Evolutionary conservation across 2,329 filamentous ascomycete genomes (phyloP), one percentile per base, ranked within the genome.

Genomic region (Penicillium sp.): DNA sequence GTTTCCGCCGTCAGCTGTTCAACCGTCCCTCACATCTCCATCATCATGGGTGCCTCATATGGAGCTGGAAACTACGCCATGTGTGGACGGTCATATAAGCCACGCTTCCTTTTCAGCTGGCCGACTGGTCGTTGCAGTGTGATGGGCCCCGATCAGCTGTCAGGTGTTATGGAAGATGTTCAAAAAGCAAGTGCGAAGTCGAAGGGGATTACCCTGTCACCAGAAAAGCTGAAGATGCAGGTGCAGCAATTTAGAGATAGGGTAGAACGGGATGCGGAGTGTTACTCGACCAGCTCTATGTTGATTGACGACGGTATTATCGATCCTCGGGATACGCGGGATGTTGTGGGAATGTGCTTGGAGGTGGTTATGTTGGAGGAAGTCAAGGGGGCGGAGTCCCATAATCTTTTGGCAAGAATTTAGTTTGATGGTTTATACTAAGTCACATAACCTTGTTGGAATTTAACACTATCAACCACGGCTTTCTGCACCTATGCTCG

Each of bases 61-160:
- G 78, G 78, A 0, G 78, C 78, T 3, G 78, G 78, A 0, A 80
- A 80, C 58, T 80, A 79, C 56, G 78, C 77, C 26, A 79, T 79
- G 78, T 79, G 77, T 54, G 78, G 78, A 1, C 55, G 77, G 21
- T 52, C 74, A 1, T 80, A 78, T 59, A 65, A 65, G 21, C 78
- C 78, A 0, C 72, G 77, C 0, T 79, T 80, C 52, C 56, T 79
- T 3, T 79, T 79, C 55, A 72, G 72, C 13, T 78, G 76, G 76
- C 74, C 75, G 0, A 74, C 63, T 1, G 73, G 74, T 0, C 66
- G 72, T 19, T 77, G 75, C 63, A 74, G 72, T 33, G 76, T 78
- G 2, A 78, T 78, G 76, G 76, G 76, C 0, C 68, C 74, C 0
- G 75, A 77, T 42, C 75, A 78, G 60, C 62, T 77, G 2, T 65